Evolutionary conservation across 768 basidiomycete species (phyloP).

Genomic region (Tulasnella calospora): DNA sequence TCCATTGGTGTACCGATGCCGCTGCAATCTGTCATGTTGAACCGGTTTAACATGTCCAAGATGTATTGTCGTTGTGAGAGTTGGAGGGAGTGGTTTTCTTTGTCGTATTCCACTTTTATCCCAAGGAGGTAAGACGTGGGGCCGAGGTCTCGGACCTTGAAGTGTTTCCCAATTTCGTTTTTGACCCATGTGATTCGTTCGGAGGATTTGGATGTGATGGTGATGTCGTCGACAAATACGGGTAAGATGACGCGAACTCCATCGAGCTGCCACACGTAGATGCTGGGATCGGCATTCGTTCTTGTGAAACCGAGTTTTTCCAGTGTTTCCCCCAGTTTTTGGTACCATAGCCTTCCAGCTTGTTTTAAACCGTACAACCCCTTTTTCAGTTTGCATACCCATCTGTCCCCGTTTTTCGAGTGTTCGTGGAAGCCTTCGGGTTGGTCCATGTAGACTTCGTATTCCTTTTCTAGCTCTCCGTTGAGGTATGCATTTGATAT

Average conservation of each 20-base stretch:
- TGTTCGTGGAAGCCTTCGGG: constrained; percentile 9
- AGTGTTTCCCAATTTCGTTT: background rate
- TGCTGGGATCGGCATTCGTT: too few species aligned
- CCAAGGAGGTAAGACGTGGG: constrained; percentile 16
- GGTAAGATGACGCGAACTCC: constrained; percentile 35
- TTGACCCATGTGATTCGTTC: constrained; percentile 20
- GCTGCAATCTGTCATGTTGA: constrained; percentile 6
- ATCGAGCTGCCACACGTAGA: constrained; percentile 30
- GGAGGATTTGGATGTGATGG: too few species aligned
- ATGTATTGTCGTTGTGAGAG: constrained; percentile 6
- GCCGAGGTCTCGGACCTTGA: constrained; percentile 19
- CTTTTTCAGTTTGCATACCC: too few species aligned
- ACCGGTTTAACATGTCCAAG: background rate
- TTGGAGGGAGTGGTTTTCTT: background rate
- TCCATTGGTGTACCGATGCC: background rate
- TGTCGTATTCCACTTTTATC: constrained; percentile 10
- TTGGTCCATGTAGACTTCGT: constrained; percentile 24
- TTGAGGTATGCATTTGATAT: constrained; percentile 26
- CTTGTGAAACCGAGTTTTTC: constrained; percentile 1
- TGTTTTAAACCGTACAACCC: constrained; percentile 35
- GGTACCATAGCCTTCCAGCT: constrained; percentile 29
- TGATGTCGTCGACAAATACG: constrained; percentile 36
- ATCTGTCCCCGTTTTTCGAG: background rate
- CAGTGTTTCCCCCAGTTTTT: too few species aligned
- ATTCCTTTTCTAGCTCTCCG: constrained; percentile 19